Base-by-base conservation (phyloP, 768 basidiomycete genomes). In the Cantharellus cinnabarinus region DNA sequence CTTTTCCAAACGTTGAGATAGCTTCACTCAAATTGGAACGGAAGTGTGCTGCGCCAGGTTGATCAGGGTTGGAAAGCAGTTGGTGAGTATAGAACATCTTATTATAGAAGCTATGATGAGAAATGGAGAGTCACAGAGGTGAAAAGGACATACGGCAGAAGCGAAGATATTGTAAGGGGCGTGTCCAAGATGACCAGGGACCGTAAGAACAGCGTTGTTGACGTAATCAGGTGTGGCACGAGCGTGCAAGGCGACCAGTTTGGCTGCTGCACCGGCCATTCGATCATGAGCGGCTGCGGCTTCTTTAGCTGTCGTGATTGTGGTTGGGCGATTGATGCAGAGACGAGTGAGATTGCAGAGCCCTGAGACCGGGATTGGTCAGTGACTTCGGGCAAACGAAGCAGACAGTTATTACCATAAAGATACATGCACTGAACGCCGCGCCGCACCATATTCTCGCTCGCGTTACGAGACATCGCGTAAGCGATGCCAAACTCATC, bases 361-460 rank as follows among this genome's bases (percentile, higher is more conserved):
- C 5, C 62, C 61, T 57, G 35, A 54, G 38, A 34, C 20, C 58
- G 15, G 4, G 34, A 54, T 40, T 57, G 34, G 4, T 41, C 59
- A 41, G 34, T 37, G 52, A 57, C 15, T 41, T 34, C 15, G 37
- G 39, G 14, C 39, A 54, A 5, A 57, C 52, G 20, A 50, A 38
- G 39, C 42, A 3, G 40, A 52, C 39, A 14, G 14, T n/a, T 37
- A 29, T 29, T 37, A 2, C 80, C 79, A 59, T 83, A 81, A 61
- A 86, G 78, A 65, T 86, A 83, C 48, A 89, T 80, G 67, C 84
- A 84, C 67, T 89, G 85, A 14, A 89, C 83, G 40, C 83, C 87
- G 29, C 81, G 67, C 58, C 87, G 77, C 58, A 42, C 34, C 5
- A 34, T 7, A n/a, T 41, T 42, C 29, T 35, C 20, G 15, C 14